Evolutionary conservation across 495 filamentous ascomycete species (phyloP).

Genomic region (Penicillium verhagenii): DNA sequence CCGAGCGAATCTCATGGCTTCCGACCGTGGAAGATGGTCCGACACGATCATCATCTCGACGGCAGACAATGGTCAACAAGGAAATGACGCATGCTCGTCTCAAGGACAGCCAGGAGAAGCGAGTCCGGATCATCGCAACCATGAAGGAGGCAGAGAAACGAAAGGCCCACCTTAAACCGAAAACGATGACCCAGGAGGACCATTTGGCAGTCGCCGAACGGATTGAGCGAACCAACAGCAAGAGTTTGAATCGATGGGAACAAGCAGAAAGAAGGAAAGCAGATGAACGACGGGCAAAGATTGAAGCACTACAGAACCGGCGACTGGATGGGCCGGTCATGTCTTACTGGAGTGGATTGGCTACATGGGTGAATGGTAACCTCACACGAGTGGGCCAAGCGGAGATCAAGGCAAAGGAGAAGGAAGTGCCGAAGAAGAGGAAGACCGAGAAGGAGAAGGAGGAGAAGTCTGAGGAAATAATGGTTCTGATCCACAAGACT

Average conservation of each 20-base stretch:
- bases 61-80: conserved; percentile 81
- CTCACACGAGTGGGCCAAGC: conserved; percentile 71
- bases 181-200: conserved; percentile 85
- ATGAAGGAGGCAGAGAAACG: conserved; percentile 87
- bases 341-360: conserved; percentile 88
- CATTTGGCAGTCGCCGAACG: conserved; percentile 79
- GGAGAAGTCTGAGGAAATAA: conserved; percentile 25
- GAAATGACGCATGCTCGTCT: conserved; percentile 78
- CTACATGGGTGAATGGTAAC: conserved; percentile 72
- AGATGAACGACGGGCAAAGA: conserved; percentile 74
- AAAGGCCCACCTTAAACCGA: conserved; percentile 72
- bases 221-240: conserved; percentile 80
- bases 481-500: not conserved
- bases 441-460: conserved; percentile 29
- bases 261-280: conserved; percentile 82
- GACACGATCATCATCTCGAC: conserved; percentile 76
- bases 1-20: conserved; percentile 86
- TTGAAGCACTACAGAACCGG: conserved; percentile 81
- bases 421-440: conserved; percentile 39
- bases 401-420: conserved; percentile 53
- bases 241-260: conserved; percentile 93
- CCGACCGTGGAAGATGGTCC: conserved; percentile 76
- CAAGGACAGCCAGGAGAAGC: conserved; percentile 76
- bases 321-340: conserved; percentile 87
- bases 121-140: conserved; percentile 71